Conservation (phyloP, 179 eudicot species). For the Spergularia azorica region DNA sequence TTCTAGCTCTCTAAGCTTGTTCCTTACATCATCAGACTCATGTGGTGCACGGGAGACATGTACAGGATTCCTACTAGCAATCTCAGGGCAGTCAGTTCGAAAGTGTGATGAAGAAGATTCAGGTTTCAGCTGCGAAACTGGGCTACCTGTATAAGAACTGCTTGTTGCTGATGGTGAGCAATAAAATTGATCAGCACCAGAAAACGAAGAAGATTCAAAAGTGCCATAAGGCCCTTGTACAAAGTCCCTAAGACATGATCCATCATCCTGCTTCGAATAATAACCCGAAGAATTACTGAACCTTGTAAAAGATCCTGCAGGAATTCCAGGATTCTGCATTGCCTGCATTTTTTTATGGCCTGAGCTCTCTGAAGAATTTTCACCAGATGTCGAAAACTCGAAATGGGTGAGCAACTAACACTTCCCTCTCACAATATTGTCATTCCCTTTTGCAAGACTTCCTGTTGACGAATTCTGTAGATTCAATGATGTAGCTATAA, state of each 20-base stretch:
- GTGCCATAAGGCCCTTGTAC: slow-evolving; percentile 21
- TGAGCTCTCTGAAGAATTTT: not conserved
- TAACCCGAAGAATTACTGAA: slow-evolving; percentile 5
- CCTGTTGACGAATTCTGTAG: not conserved
- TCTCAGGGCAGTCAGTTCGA: slow-evolving; percentile 24
- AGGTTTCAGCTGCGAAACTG: slow-evolving; percentile 26
- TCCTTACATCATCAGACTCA: slow-evolving; percentile 38
- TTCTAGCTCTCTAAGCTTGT: slow-evolving; percentile 56
- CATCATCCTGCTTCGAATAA: slow-evolving; percentile 1
- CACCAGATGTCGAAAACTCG: too few relatives aligned
- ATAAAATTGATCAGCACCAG: slow-evolving; percentile 1
- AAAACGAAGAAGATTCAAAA: slow-evolving; percentile 26
- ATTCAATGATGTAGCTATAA: too few relatives aligned
- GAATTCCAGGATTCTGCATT: slow-evolving; percentile 26
- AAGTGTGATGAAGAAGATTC: slow-evolving; percentile 20
- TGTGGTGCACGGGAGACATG: slow-evolving; percentile 24
- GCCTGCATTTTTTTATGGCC: slow-evolving; percentile 5
- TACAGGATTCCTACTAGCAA: slow-evolving; percentile 30
- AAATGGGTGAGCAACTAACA: too few relatives aligned
- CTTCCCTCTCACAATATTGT: too few relatives aligned
- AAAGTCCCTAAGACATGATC: slow-evolving; percentile 1
- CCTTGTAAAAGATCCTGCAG: not conserved
- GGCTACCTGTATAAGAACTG: slow-evolving; percentile 36
- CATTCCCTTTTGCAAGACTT: not conserved
- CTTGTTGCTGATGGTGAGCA: slow-evolving; percentile 41